Percentiles rank a stretch among this genome's conserved stretches.
These are phyloP conservation scores for Coccomyxa subellipsoidea DNA, from an alignment of 163 green algal genomes.

Conservation along the genomic window DNA sequence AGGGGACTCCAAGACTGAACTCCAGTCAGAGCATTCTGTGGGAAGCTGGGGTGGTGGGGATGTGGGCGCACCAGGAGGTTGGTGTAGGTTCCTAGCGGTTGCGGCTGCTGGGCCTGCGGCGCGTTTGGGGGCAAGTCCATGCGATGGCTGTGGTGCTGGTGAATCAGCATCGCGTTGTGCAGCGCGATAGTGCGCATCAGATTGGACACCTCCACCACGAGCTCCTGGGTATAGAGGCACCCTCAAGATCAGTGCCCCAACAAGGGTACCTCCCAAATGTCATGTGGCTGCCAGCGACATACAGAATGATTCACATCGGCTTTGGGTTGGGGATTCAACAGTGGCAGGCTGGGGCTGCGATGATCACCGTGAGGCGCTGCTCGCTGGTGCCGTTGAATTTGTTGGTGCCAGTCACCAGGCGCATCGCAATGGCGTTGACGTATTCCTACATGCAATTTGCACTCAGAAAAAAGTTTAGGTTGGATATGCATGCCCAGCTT, in stretches of 20 bases:
- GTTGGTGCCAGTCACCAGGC: not conserved
- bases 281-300: too few species aligned
- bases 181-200: not conserved
- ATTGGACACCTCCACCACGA: not conserved
- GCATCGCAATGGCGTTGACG: not conserved
- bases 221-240: not conserved
- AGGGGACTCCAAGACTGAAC: too few species aligned
- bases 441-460: not conserved
- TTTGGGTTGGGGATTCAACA: too few species aligned
- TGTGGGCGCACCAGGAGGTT: not conserved
- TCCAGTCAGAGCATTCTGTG: too few species aligned
- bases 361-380: not conserved
- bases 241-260: too few species aligned
- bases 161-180: conserved; percentile 10
- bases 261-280: too few species aligned
- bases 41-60: too few species aligned
- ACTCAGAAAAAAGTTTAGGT: too few species aligned
- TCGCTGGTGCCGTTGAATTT: not conserved
- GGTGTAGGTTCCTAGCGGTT: not conserved
- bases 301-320: too few species aligned
- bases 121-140: not conserved
- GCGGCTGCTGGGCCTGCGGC: not conserved
- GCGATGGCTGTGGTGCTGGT: conserved; percentile 1
- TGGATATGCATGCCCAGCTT: too few species aligned
- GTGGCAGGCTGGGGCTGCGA: too few species aligned